Evolutionary conservation across 192 early-diverging fungal genomes (phyloP).

Genomic region (Allomyces javanicus): DNA sequence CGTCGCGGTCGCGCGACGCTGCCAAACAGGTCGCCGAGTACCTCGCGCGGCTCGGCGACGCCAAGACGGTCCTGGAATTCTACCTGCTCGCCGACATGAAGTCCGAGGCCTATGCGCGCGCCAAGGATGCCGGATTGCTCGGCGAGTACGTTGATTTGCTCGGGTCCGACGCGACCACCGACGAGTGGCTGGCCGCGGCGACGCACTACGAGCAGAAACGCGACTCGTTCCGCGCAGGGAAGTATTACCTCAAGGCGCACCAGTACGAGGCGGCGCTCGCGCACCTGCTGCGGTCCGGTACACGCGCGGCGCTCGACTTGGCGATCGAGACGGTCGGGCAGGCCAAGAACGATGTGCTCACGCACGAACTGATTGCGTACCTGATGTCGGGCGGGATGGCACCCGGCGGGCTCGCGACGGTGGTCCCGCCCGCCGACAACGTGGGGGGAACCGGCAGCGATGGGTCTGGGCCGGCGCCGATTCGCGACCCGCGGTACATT

Average conservation of each 20-base stretch:
- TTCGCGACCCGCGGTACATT: constrained; percentile 33
- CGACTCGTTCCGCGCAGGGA: constrained; percentile 21
- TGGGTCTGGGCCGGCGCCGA: background rate
- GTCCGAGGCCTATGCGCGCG: constrained; percentile 33
- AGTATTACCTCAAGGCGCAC: constrained; percentile 20
- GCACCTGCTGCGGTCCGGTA: constrained; percentile 17
- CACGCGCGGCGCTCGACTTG: constrained; percentile 13
- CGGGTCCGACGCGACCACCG: constrained; percentile 17
- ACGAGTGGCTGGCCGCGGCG: constrained; percentile 18
- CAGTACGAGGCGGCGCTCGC: constrained; percentile 21
- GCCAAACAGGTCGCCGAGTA: constrained; percentile 25
- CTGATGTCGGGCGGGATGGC: constrained; percentile 14
- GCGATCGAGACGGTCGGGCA: constrained; percentile 33
- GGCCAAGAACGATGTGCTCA: constrained; percentile 27
- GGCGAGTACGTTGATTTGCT: constrained; percentile 12
- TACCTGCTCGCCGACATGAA: constrained; percentile 31
- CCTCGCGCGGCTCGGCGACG: constrained; percentile 23
- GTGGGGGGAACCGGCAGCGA: background rate
- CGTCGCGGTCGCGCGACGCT: constrained; percentile 25
- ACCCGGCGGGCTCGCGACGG: no score
- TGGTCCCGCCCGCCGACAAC: no score
- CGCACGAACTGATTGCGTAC: constrained; percentile 33
- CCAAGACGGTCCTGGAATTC: constrained; percentile 31
- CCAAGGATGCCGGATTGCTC: constrained; percentile 10
- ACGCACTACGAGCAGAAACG: constrained; percentile 22